These are phyloP conservation scores for Thamnidium elegans DNA, from an alignment of 192 early-diverging fungal genomes.

Conservation along the genomic window DNA sequence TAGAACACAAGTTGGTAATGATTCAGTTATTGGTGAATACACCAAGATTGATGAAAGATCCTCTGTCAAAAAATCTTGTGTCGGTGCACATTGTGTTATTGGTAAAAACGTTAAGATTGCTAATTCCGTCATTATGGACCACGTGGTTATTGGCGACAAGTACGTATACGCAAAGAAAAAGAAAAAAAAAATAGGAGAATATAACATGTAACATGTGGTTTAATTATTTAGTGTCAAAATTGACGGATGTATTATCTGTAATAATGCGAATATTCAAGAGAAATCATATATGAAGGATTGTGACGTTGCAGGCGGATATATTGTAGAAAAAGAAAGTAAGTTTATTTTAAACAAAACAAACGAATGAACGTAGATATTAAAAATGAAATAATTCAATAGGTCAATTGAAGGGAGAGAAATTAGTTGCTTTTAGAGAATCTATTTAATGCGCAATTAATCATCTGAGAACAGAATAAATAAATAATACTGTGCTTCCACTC, in stretches of 20 bases:
- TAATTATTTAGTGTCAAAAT: slow-evolving; percentile 66
- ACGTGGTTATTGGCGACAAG: slow-evolving; percentile 90
- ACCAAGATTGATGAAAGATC: slow-evolving; percentile 89
- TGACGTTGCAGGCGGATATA: slow-evolving; percentile 68
- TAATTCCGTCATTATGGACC: slow-evolving; percentile 96
- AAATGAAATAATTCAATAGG: slow-evolving; percentile 7
- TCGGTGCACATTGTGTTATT: slow-evolving; percentile 93
- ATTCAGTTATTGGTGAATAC: slow-evolving; percentile 88
- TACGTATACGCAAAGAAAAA: slow-evolving; percentile 20
- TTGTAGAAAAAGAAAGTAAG: slow-evolving; percentile 69
- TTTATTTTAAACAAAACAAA: not conserved
- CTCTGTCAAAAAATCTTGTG: slow-evolving; percentile 89
- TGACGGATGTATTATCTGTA: slow-evolving; percentile 85
- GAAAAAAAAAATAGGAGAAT: slow-evolving; percentile 3
- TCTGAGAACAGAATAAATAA: not conserved
- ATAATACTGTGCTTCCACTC: too few relatives aligned
- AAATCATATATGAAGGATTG: slow-evolving; percentile 83
- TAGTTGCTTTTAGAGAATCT: slow-evolving; percentile 33
- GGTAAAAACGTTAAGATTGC: slow-evolving; percentile 95
- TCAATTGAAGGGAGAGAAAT: slow-evolving; percentile 36
- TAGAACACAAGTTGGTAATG: slow-evolving; percentile 78
- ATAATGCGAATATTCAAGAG: slow-evolving; percentile 72
- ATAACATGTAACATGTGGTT: not conserved
- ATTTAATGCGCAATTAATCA: not conserved
- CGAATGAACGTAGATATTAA: not conserved